Evolutionary conservation across 208 protist species (phyloP).

Genomic region (Leishmania major): DNA sequence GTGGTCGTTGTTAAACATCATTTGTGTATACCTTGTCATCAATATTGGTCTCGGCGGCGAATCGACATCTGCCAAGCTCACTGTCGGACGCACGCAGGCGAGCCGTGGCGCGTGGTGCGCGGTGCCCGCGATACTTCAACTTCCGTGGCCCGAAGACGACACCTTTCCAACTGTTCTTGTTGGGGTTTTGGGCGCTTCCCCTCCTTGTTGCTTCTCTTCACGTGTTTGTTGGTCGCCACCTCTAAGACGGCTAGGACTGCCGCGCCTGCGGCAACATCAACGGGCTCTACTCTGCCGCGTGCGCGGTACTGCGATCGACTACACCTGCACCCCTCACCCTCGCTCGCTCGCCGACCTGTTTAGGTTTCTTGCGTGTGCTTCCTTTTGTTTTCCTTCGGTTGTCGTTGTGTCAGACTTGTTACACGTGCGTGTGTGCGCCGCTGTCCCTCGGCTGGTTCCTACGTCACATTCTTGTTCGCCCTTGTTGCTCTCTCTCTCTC

Average conservation of each 20-base stretch:
- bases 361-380: background rate
- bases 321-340: background rate
- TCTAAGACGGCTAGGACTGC: background rate
- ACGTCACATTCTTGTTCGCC: background rate
- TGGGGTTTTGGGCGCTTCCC: background rate
- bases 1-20: background rate
- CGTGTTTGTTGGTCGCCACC: background rate
- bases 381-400: background rate
- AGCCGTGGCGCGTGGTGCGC: background rate
- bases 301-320: background rate
- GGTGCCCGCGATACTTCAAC: background rate
- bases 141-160: no score
- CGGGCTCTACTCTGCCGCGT: background rate
- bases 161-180: background rate
- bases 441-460: background rate
- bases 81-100: background rate
- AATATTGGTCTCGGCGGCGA: no score
- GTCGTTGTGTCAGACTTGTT: background rate
- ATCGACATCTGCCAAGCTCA: background rate
- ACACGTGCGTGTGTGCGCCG: background rate
- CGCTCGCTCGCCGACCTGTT: background rate
- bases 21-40: no score
- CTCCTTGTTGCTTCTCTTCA: background rate
- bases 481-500: background rate
- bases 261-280: background rate